phyloP scores from a whole-genome alignment of 2,329 filamentous ascomycete species.

The Huntiella savannae region DNA sequence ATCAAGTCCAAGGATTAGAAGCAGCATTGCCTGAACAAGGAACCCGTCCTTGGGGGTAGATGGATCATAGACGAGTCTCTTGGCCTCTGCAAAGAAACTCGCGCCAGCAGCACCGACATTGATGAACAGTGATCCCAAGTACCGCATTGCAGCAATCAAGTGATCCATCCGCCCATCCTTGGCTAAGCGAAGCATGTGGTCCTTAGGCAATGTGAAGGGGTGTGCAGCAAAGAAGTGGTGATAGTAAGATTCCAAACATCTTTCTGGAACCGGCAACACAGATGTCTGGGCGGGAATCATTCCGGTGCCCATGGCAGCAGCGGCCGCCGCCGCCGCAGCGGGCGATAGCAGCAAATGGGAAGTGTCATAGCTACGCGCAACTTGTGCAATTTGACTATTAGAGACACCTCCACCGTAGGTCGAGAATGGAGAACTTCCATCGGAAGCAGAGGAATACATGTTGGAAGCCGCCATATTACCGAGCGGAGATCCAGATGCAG shows the following conservation, averaged over 20 bases:
- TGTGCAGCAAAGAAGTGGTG: slow-evolving; percentile 37
- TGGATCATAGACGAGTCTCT: slow-evolving; percentile 27
- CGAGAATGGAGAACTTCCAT: not conserved
- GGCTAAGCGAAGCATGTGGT: slow-evolving; percentile 27
- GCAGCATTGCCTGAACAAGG: slow-evolving; percentile 56
- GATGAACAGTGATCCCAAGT: slow-evolving; percentile 36
- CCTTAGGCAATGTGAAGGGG: slow-evolving; percentile 37
- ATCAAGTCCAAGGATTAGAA: slow-evolving; percentile 62
- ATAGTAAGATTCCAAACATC: slow-evolving; percentile 39
- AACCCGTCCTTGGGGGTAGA: slow-evolving; percentile 35
- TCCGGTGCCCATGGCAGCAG: slow-evolving; percentile 6
- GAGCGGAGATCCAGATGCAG: slow-evolving; percentile 7
- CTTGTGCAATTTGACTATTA: slow-evolving; percentile 19
- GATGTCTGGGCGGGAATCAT: slow-evolving; percentile 16
- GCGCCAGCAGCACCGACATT: slow-evolving; percentile 27
- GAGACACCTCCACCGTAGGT: slow-evolving; percentile 10
- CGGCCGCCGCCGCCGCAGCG: slow-evolving; percentile 11
- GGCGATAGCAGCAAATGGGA: slow-evolving; percentile 8
- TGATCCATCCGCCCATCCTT: slow-evolving; percentile 29
- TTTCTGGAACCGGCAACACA: slow-evolving; percentile 25
- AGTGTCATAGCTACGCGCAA: slow-evolving; percentile 21
- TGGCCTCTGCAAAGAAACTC: slow-evolving; percentile 38
- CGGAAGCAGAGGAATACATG: slow-evolving; percentile 8
- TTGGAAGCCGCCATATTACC: slow-evolving; percentile 6
- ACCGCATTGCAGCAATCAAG: slow-evolving; percentile 34